These are phyloP conservation scores for Penicillium sp. DNA, from an alignment of 2,329 filamentous ascomycete species.

Conservation along the genomic window DNA sequence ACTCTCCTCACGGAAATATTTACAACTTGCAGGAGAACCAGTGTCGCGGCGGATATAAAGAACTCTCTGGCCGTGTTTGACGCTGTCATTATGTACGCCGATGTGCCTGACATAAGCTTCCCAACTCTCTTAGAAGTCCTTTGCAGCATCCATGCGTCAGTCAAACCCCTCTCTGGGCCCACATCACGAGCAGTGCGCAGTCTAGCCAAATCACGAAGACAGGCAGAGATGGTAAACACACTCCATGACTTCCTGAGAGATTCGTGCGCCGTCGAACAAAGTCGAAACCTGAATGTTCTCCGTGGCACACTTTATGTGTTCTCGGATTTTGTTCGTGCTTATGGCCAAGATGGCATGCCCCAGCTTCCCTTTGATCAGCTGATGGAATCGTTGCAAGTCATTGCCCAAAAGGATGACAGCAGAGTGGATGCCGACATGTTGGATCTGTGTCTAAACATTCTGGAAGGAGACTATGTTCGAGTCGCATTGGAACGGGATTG, in stretches of 20 bases:
- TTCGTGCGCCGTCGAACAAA: constrained; percentile 27
- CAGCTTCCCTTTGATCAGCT: constrained; percentile 36
- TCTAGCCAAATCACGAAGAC: constrained; percentile 38
- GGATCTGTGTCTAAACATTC: constrained; percentile 38
- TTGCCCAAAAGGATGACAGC: constrained; percentile 35
- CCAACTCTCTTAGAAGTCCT: constrained; percentile 39
- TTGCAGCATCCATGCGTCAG: constrained; percentile 45
- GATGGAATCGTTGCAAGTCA: constrained; percentile 33
- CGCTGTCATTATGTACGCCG: constrained; percentile 40
- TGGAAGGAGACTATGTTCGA: constrained; percentile 37
- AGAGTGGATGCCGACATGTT: constrained; percentile 40
- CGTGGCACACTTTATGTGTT: constrained; percentile 42
- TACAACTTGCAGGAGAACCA: constrained; percentile 40
- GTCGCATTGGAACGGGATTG: constrained; percentile 33
- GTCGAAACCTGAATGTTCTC: constrained; percentile 39
- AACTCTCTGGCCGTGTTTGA: constrained; percentile 42
- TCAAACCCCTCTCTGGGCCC: constrained; percentile 41
- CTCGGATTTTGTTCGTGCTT: constrained; percentile 38
- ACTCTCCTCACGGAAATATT: constrained; percentile 37
- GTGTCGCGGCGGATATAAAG: constrained; percentile 41
- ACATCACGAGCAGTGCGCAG: constrained; percentile 43
- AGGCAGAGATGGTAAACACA: constrained; percentile 37
- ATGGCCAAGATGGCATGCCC: constrained; percentile 39
- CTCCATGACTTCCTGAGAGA: constrained; percentile 37
- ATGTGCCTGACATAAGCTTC: constrained; percentile 39